These are phyloP conservation scores for Fusarium sp. DNA, from an alignment of 2,329 filamentous ascomycete genomes.

Conservation along the genomic window DNA sequence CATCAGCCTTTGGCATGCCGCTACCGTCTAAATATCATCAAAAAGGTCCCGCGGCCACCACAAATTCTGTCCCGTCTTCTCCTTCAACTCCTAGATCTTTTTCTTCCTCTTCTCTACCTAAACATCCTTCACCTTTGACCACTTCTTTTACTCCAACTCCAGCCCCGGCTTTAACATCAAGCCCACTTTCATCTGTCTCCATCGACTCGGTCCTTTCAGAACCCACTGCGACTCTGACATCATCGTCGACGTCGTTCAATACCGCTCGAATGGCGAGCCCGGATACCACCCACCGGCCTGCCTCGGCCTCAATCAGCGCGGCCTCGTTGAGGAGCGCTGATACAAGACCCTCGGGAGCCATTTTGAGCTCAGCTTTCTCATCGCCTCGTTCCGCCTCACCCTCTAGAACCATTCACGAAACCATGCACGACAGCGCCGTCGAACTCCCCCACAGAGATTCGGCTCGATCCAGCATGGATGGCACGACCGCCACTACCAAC, in stretches of 20 bases:
- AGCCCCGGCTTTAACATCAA: not conserved
- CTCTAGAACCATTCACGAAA: slow-evolving; percentile 21
- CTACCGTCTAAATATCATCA: slow-evolving; percentile 44
- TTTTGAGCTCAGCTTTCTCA: slow-evolving; percentile 20
- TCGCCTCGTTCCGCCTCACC: slow-evolving; percentile 25
- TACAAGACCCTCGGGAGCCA: slow-evolving; percentile 23
- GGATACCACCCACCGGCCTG: slow-evolving; percentile 24
- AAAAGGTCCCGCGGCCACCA: slow-evolving; percentile 37
- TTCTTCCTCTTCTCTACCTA: slow-evolving; percentile 21
- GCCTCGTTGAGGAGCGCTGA: slow-evolving; percentile 14
- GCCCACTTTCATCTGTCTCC: slow-evolving; percentile 30
- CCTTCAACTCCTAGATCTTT: slow-evolving; percentile 30
- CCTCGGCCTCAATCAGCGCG: slow-evolving; percentile 10
- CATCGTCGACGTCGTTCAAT: slow-evolving; percentile 26
- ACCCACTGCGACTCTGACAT: slow-evolving; percentile 34
- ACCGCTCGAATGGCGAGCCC: slow-evolving; percentile 24
- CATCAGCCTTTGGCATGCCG: slow-evolving; percentile 52
- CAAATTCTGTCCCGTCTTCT: slow-evolving; percentile 29
- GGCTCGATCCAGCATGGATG: slow-evolving; percentile 49
- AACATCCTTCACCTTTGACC: slow-evolving; percentile 13
- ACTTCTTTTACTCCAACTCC: slow-evolving; percentile 12
- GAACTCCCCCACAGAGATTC: slow-evolving; percentile 46
- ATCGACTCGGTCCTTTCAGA: slow-evolving; percentile 39
- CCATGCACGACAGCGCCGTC: slow-evolving; percentile 50
- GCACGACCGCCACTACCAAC: slow-evolving; percentile 21